These are phyloP conservation scores for Xylaria sp. DNA, from an alignment of 2,329 filamentous ascomycete genomes.

Conservation along the genomic window DNA sequence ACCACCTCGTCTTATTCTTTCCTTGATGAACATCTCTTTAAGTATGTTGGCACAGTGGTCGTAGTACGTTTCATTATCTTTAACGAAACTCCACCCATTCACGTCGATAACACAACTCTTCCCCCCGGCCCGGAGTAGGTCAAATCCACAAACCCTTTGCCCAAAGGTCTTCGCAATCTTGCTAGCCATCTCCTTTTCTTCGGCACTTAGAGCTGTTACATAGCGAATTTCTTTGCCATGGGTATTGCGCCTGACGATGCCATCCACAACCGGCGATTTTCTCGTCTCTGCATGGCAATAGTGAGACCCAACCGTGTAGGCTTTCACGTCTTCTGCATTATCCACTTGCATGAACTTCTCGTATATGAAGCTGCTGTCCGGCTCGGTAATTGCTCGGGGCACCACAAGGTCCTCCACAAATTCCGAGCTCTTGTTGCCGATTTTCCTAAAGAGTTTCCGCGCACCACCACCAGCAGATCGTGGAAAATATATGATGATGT, in stretches of 20 bases:
- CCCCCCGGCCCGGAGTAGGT: constrained; percentile 85
- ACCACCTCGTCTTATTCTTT: constrained; percentile 74
- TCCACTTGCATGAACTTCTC: constrained; percentile 97
- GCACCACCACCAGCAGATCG: constrained; percentile 88
- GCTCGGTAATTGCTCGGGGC: constrained; percentile 84
- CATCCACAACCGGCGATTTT: constrained; percentile 97
- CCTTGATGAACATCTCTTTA: constrained; percentile 86
- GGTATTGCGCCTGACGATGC: constrained; percentile 92
- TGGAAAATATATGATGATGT: constrained; percentile 97
- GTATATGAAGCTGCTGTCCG: constrained; percentile 88
- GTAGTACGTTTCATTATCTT: constrained; percentile 99
- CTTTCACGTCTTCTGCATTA: constrained; percentile 98
- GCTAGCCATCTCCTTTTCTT: constrained; percentile 86
- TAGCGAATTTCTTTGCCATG: constrained; percentile 98
- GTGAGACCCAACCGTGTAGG: constrained; percentile 91
- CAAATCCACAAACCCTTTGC: constrained; percentile 95
- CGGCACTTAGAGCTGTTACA: constrained; percentile 82
- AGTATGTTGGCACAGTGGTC: constrained; percentile 89
- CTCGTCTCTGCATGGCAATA: constrained; percentile 98
- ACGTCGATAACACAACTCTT: constrained; percentile 98
- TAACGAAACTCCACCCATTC: constrained; percentile 99
- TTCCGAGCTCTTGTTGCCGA: constrained; percentile 99
- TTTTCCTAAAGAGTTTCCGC: constrained; percentile 91
- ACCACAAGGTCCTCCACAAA: constrained; percentile 80
- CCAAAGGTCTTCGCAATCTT: constrained; percentile 93